Evolutionary conservation across 2,329 filamentous ascomycete genomes (phyloP), one percentile per base, ranked within the genome.

Genomic region (Trichoderma sp.): DNA sequence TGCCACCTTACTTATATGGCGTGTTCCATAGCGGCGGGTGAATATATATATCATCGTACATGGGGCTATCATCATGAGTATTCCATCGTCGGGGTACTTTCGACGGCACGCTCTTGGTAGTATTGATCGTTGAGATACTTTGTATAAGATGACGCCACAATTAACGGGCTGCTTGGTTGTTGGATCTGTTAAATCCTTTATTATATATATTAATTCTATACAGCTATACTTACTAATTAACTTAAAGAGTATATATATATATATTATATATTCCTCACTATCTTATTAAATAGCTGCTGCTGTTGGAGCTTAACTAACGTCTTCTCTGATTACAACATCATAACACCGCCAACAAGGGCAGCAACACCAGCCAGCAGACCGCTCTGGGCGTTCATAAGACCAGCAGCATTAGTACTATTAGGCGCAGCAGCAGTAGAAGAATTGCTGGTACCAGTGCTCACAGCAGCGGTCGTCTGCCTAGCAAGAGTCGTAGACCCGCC

Each of bases 361-460:
- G 78, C 81, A 30, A 81, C 77, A n/a, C 81, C 81, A 59, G 79
- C 78, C 32, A 83, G 36, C 4, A 82, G 63, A 17, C 78, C 80
- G 66, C 81, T 81, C 72, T 80, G 78, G 7, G 79, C 80, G 66
- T 76, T 73, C 69, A 78, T 74, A 20, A 79, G 73, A 4, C 76
- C 77, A 11, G 78, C 80, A 62, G 79, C 80, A 72, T 76, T 81
- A 67, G 74, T 76, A 11, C 75, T 76, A 7, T 62, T 70, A n/a
- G 64, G 58, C 13, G 36, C 61, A 30, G 55, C 73, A 13, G 75
- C 75, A 11, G 68, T 55, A 20, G 76, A 66, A 12, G 74, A 75
- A 70, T 69, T 68, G 67, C 65, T 36, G 20, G 71, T 55, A 17
- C 63, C 39, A 39, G 36, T 59, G 30, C 59, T 30, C n/a, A 5